phyloP scores from a whole-genome alignment of 169 alveolate genomes.

The Cryptosporidium bovis region DNA sequence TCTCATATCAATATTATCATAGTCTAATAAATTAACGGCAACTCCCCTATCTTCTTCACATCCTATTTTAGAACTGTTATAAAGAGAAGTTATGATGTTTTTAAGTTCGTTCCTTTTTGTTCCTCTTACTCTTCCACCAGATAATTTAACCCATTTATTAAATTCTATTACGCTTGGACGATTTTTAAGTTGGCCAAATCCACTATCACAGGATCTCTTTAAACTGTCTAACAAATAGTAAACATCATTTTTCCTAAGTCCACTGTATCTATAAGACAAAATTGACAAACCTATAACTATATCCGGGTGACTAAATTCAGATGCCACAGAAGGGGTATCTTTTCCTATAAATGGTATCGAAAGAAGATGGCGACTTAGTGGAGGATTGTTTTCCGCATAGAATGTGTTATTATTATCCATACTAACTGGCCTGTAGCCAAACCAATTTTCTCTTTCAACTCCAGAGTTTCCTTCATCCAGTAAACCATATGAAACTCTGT shows the following conservation, averaged over 20 bases:
- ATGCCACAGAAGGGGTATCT: slow-evolving; percentile 90
- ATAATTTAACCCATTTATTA: slow-evolving; percentile 75
- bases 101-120: slow-evolving; percentile 77
- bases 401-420: neutral
- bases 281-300: slow-evolving; percentile 90
- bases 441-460: slow-evolving; percentile 19
- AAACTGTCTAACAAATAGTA: slow-evolving; percentile 69
- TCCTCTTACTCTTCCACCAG: slow-evolving; percentile 81
- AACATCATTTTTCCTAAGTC: slow-evolving; percentile 88
- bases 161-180: slow-evolving; percentile 66
- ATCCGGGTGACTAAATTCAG: slow-evolving; percentile 93
- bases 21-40: neutral
- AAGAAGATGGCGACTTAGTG: slow-evolving; percentile 83
- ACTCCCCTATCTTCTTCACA: neutral
- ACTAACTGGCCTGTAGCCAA: slow-evolving; percentile 3
- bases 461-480: slow-evolving; percentile 39
- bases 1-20: neutral
- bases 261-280: slow-evolving; percentile 88
- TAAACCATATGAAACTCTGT: slow-evolving; percentile 75
- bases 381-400: neutral
- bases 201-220: slow-evolving; percentile 38
- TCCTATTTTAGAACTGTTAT: slow-evolving; percentile 11
- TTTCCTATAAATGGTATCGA: slow-evolving; percentile 94
- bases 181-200: slow-evolving; percentile 45
- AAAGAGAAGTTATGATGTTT: slow-evolving; percentile 59